Conservation (phyloP, 2,329 filamentous ascomycete genomes). For the Chaetomiaceae sp. region DNA sequence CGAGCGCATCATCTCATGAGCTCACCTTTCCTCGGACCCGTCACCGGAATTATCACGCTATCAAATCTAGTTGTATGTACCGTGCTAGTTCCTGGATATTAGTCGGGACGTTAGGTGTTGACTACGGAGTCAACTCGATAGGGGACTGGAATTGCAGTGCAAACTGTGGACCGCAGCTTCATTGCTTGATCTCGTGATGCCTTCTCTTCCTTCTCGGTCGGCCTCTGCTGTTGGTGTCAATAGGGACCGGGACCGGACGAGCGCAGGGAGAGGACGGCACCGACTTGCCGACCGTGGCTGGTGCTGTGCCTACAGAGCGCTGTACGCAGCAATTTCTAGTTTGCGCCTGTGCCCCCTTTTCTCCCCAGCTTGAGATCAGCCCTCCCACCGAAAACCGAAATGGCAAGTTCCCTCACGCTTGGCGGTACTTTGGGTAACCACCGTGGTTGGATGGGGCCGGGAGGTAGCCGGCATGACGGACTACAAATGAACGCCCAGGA, state of each 20-base stretch:
- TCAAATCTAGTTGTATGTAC: no score
- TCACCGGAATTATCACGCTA: background rate
- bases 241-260: background rate
- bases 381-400: background rate
- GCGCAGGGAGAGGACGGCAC: background rate
- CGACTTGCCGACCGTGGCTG: constrained; percentile 12
- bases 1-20: background rate
- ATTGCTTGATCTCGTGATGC: background rate
- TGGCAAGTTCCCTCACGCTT: constrained; percentile 2
- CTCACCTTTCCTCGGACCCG: background rate
- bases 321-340: constrained; percentile 18
- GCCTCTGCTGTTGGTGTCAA: background rate
- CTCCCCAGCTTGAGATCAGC: constrained; percentile 2
- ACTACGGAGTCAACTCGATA: no score
- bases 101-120: background rate
- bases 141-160: no score
- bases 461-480: constrained; percentile 19
- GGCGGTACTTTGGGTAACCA: constrained; percentile 5
- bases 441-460: constrained; percentile 3
- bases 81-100: background rate
- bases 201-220: background rate
- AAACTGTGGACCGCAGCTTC: no score
- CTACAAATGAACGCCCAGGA: constrained; percentile 19
- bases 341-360: constrained; percentile 18
- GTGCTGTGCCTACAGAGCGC: constrained; percentile 3